phyloP scores from a whole-genome alignment of 176 grass and related monocot genomes.

The Oryza nivara region DNA sequence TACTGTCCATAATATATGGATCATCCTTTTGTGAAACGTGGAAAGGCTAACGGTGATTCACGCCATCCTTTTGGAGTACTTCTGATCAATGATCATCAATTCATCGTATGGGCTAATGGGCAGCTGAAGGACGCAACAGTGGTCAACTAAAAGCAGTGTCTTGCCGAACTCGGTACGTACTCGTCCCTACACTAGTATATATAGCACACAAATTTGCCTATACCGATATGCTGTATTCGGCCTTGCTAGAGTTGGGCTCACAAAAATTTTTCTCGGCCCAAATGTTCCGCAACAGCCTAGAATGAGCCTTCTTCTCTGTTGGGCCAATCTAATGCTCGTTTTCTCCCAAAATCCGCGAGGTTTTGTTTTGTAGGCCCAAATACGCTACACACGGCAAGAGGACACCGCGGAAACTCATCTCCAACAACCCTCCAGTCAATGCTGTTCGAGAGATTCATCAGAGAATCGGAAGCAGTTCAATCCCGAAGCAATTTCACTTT shows the following conservation, averaged over 20 bases:
- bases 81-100: not conserved
- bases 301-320: no score
- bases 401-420: not conserved
- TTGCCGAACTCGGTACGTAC: no score
- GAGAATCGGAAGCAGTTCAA: not conserved
- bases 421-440: not conserved
- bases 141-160: no score
- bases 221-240: no score
- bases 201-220: no score
- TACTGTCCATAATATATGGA: not conserved
- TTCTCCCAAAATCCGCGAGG: no score
- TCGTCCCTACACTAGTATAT: no score
- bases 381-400: no score
- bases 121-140: no score
- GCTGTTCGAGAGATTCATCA: not conserved
- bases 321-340: not conserved
- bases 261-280: not conserved
- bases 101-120: not conserved
- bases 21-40: not conserved
- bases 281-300: not conserved
- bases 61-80: not conserved
- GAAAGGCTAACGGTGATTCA: not conserved
- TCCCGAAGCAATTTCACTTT: not conserved
- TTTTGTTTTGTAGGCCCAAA: not conserved
- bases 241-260: no score